These are phyloP conservation scores for Fusarium sp. DNA, from an alignment of 2,329 filamentous ascomycete genomes.

Conservation along the genomic window DNA sequence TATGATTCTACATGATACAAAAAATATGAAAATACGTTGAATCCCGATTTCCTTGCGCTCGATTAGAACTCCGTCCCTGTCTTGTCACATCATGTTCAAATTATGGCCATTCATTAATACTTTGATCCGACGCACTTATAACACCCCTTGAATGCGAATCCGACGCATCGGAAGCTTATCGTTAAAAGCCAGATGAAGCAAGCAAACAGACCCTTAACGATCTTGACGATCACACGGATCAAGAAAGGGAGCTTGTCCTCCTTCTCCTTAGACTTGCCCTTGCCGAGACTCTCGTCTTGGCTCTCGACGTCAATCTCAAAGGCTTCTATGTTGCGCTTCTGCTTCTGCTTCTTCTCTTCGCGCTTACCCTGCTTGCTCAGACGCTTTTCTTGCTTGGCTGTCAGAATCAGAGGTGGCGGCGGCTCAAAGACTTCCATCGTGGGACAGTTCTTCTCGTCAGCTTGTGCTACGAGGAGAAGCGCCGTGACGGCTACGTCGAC, in stretches of 20 bases:
- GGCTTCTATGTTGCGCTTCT: constrained; percentile 62
- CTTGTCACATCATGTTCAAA: constrained; percentile 1
- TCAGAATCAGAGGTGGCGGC: constrained; percentile 58
- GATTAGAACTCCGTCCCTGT: constrained; percentile 20
- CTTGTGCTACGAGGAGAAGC: constrained; percentile 68
- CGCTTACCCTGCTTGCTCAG: constrained; percentile 50
- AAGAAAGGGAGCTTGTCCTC: constrained; percentile 64
- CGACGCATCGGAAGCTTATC: constrained; percentile 65
- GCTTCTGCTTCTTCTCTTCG: constrained; percentile 49
- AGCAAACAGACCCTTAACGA: constrained; percentile 67
- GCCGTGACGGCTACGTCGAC: constrained; percentile 72
- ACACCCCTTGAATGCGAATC: constrained; percentile 63
- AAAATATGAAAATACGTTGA: constrained; percentile 25
- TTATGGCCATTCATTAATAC: constrained; percentile 49
- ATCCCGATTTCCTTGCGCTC: constrained; percentile 1
- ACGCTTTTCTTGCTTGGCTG: constrained; percentile 45
- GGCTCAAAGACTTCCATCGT: constrained; percentile 68
- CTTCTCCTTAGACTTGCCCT: constrained; percentile 54
- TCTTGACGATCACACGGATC: constrained; percentile 62
- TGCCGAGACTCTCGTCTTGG: constrained; percentile 62
- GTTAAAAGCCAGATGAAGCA: constrained; percentile 69
- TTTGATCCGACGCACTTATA: constrained; percentile 64
- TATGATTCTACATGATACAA: constrained; percentile 46
- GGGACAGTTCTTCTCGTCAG: constrained; percentile 64
- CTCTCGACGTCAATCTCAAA: constrained; percentile 74